Evolutionary conservation across 2,329 filamentous ascomycete species (phyloP), one percentile per base, ranked within the genome.

Genomic region (Verruconis gallopava): DNA sequence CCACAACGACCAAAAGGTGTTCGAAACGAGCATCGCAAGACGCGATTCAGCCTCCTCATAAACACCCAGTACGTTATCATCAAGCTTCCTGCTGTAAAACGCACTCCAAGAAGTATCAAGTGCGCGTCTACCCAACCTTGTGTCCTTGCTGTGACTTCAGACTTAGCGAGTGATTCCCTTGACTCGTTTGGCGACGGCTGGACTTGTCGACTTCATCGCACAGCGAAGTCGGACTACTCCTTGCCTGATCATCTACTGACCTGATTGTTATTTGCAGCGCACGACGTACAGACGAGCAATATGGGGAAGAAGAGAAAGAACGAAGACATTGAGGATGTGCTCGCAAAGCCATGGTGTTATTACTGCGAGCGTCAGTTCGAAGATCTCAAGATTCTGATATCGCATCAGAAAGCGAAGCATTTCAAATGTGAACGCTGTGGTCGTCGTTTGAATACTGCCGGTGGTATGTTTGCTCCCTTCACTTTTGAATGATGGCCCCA

Each of bases 291-390:
- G 37, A 25, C 21, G 37, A 41, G 20, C 47, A 50, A 38, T 33
- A 89, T 91, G 79, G 82, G 80, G 53, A 94, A 93, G 67, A 89
- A 85, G 75, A 82, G 85, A 61, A 77, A 79, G 51, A 80, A 85
- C 56, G 84, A 85, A 48, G 78, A 88, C 54, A 70, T 95, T 51
- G 84, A 96, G 66, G 86, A 96, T 65, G 71, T 94, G 52, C 75
- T 98, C 48, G 68, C 71, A 51, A 81, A 88, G 44, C 82, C 89
- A 38, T 96, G 88, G 88, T 98, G 91, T 68, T 98, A 94, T 66
- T 98, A 98, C 69, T 98, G 91, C 79, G 91, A 98, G 65, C 83
- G 89, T 66, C 89, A 96, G 65, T 98, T 96, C 59, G 88, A 96
- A 61, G 91, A 98, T 61, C 63, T 94, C 37, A 95, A 94, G 69